Percentiles rank a stretch among this genome's conserved stretches.
phyloP scores from a whole-genome alignment of 2,329 filamentous ascomycete genomes.

The Penicillium hordei region DNA sequence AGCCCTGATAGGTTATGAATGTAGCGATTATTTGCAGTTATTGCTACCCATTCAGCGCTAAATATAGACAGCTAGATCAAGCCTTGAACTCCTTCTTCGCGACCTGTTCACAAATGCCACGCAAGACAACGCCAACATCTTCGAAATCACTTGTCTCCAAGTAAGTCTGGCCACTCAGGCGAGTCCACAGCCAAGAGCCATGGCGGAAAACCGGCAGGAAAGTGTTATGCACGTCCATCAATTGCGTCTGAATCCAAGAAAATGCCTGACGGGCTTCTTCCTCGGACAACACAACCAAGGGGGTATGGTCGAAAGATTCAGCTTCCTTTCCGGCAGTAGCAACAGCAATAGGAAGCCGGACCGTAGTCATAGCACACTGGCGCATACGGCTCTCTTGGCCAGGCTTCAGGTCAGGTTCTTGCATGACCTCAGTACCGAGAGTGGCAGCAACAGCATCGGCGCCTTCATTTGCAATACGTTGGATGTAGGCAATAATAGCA shows the following conservation, averaged over 20 bases:
- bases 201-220: conserved; percentile 68
- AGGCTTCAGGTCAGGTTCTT: conserved; percentile 45
- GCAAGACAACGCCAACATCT: conserved; percentile 62
- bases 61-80: neutral
- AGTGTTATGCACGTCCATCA: conserved; percentile 65
- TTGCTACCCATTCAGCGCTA: neutral
- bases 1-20: neutral
- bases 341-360: conserved; percentile 65
- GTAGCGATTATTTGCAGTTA: neutral
- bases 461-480: conserved; percentile 62
- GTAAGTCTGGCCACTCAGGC: conserved; percentile 81
- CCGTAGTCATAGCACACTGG: conserved; percentile 69
- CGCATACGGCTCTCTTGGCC: conserved; percentile 48
- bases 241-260: conserved; percentile 58
- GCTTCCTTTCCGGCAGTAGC: neutral
- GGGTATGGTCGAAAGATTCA: neutral
- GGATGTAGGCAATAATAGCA: conserved; percentile 63
- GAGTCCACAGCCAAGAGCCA: conserved; percentile 63
- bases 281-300: conserved; percentile 34
- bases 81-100: conserved; percentile 42
- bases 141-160: conserved; percentile 77
- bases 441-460: conserved; percentile 60
- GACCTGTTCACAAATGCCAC: conserved; percentile 56
- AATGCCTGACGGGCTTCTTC: conserved; percentile 46
- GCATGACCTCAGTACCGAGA: conserved; percentile 70